Conservation (phyloP, 441 rosid species). For the Adansonia madagascariensis region DNA sequence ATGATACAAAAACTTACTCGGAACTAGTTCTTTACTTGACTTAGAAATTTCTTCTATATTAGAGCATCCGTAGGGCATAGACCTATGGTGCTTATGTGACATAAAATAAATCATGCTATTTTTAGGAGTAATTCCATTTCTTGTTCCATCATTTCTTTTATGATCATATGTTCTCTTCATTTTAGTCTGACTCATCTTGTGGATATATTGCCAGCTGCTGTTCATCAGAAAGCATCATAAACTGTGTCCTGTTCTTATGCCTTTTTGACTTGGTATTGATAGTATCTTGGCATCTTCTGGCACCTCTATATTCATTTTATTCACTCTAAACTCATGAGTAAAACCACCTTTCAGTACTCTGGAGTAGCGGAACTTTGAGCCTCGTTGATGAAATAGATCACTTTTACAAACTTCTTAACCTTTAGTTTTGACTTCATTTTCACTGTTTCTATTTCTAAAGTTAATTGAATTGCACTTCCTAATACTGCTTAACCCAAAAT, state of each 20-base stretch:
- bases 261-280: constrained; percentile 1
- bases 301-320: neutral
- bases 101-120: neutral
- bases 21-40: neutral
- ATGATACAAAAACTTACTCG: neutral
- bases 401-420: neutral
- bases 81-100: neutral
- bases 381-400: neutral
- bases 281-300: neutral
- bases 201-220: neutral
- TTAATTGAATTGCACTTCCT: neutral
- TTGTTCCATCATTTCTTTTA: neutral
- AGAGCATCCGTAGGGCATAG: neutral
- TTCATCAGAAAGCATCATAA: neutral
- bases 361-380: neutral
- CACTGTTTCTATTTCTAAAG: neutral
- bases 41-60: neutral
- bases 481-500: neutral
- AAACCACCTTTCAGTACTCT: neutral
- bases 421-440: neutral
- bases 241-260: neutral
- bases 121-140: constrained; percentile 13
- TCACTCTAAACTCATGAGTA: neutral
- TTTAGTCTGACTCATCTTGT: constrained; percentile 9
- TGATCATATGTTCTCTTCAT: neutral